Base-by-base conservation (phyloP, 345 rosid genomes). In the Linum lewisii region DNA sequence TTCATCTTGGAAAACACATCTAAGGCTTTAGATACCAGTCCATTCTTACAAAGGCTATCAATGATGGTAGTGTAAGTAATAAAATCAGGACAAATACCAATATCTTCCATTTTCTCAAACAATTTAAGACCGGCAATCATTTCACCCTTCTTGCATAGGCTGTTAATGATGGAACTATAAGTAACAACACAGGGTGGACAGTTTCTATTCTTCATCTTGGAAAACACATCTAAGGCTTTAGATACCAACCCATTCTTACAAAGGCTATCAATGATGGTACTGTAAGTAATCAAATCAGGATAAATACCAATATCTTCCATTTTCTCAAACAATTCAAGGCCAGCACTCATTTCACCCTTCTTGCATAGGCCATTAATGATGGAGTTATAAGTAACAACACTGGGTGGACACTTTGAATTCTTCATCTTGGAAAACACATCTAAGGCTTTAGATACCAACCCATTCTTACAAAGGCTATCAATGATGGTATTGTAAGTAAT, bases 31-130 rank as follows among this genome's bases (percentile, higher is more conserved):
- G 61, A 63, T 22, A 67, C 19, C 59, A n/a, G 38, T 11, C 67
- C 34, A 20, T 67, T 60, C 29, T 77, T 77, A 38, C 70, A 77
- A 25, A 73, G 61, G 23, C 63, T 61, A 57, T 77, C 63, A 21
- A 77, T 64, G 54, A 76, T 57, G 32, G 45, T 52, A 64, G 51
- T 38, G 25, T 69, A 77, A 19, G 38, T 61, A 4, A 57, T 11
- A 42, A 64, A 34, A 61, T 61, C 60, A 6, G 81, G 54, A 34
- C 66, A 42, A 54, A 68, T 61, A 20, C 56, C 15, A 19, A 5
- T 5, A 24, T 21, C 24, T 18, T 18, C 56, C 56, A 52, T 52
- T 24, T 24, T 52, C 24, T 24, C 14, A 1, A 52, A 24, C 25
- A 52, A 52, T 21, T 4, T 21, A 1, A 19, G 16, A 52, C 14